Evolutionary conservation across 176 grass and related monocot genomes (phyloP), one percentile per base, ranked within the genome.

Genomic region (Raddia guianensis): DNA sequence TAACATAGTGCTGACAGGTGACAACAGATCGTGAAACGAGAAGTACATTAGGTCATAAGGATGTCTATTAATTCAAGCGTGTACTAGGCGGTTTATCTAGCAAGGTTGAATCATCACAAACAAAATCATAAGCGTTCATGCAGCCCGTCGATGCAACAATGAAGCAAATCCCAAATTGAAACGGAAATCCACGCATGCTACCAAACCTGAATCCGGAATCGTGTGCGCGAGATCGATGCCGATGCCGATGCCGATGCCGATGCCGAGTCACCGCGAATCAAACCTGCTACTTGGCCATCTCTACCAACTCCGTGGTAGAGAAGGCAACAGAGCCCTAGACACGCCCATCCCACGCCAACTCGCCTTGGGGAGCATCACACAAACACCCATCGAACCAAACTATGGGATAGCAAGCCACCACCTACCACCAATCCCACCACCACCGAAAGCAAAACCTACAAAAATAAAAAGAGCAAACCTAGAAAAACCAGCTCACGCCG

Each of bases 351-450:
- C 69, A 52, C 47, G 1, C 16, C 53, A 33, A 19, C 37, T 12
- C 2, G 42, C 16, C 34, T 0, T 52, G 20, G 18, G 47, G 52
- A 35, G 52, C 12, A 53, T 12, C 2, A 33, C 20, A 8, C 49
- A 74, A 74, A n/a, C 42, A 57, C 42, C 72, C 14, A 74, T 11
- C 34, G n/a, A 74, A 16, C 35, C 53, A 5, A 45, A 59, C 72
- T 15, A n/a, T 58, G n/a, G 4, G 32, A n/a, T 8, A 42, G 13
- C 16, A 14, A 20, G n/a, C 43, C 35, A 42, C 15, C 8, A 56
- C 33, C 27, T 27, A 27, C 27, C 27, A 27, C 37, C 37, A 40
- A 54, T 12, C 15, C 16, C 54, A 8, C 18, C 9, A 57, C 33
- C 16, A 40, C 18, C 14, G n/a, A 51, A 56, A n/a, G 8, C 27